These are phyloP conservation scores for Calocybe cyanea DNA, from an alignment of 768 basidiomycete genomes.

Conservation along the genomic window DNA sequence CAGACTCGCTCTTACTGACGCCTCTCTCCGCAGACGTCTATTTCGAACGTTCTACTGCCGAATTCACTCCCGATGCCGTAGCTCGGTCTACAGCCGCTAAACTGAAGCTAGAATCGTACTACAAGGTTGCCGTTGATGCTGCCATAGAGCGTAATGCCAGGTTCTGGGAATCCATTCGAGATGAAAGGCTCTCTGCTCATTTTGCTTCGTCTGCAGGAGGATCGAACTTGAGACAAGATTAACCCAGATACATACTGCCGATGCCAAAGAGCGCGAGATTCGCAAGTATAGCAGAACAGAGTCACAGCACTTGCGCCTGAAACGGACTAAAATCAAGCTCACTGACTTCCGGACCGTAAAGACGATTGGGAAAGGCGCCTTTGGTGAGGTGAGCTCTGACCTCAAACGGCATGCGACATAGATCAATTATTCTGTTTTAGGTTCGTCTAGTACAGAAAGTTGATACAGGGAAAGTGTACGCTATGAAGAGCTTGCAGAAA, in stretches of 20 bases:
- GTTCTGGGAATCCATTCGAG: slow-evolving; percentile 34
- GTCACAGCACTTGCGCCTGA: slow-evolving; percentile 85
- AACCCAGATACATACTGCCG: slow-evolving; percentile 66
- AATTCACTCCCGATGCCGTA: slow-evolving; percentile 82
- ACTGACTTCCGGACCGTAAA: slow-evolving; percentile 95
- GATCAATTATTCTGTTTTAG: slow-evolving; percentile 30
- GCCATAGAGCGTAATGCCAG: slow-evolving; percentile 94
- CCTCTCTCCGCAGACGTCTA: slow-evolving; percentile 72
- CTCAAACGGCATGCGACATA: not conserved
- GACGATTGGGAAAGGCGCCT: slow-evolving; percentile 98
- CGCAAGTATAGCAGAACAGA: slow-evolving; percentile 83
- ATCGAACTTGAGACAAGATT: slow-evolving; percentile 87
- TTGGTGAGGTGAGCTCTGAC: slow-evolving; percentile 74
- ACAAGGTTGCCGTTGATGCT: slow-evolving; percentile 96
- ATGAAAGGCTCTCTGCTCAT: not conserved
- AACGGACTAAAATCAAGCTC: slow-evolving; percentile 89
- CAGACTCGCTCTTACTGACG: slow-evolving; percentile 6
- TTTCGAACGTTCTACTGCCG: slow-evolving; percentile 82
- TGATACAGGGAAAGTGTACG: slow-evolving; percentile 97
- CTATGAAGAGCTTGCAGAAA: slow-evolving; percentile 99
- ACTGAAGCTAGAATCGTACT: slow-evolving; percentile 95
- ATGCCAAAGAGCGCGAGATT: slow-evolving; percentile 87
- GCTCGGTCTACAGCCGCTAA: slow-evolving; percentile 92
- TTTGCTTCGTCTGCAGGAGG: slow-evolving; percentile 47
- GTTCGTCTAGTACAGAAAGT: slow-evolving; percentile 95